phyloP scores from a whole-genome alignment of 768 basidiomycete species.

The Boletus subcaerulescens region DNA sequence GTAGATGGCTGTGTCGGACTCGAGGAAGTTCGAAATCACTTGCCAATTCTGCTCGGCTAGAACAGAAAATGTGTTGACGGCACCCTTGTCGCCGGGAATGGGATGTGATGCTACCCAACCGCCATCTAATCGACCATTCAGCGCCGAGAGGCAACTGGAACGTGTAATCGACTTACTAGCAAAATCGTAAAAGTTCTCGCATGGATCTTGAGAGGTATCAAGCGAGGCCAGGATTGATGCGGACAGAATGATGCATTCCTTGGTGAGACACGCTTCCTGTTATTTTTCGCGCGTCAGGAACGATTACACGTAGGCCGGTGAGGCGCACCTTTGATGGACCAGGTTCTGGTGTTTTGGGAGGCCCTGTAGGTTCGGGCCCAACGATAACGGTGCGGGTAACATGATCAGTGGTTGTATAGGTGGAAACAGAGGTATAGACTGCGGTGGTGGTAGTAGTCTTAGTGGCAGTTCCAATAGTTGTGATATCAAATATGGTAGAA shows the following conservation, averaged over 20 bases:
- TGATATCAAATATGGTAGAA: slow-evolving; percentile 32
- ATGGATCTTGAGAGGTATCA: slow-evolving; percentile 84
- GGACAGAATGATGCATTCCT: slow-evolving; percentile 80
- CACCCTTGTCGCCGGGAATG: slow-evolving; percentile 81
- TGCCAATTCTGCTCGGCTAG: slow-evolving; percentile 75
- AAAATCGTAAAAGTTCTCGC: slow-evolving; percentile 92
- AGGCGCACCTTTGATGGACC: slow-evolving; percentile 49
- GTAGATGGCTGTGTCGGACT: slow-evolving; percentile 39
- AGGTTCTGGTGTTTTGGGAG: slow-evolving; percentile 54
- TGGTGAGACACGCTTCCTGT: slow-evolving; percentile 68
- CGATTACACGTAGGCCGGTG: background rate
- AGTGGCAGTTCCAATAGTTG: slow-evolving; percentile 42
- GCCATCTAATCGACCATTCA: slow-evolving; percentile 51
- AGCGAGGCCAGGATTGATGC: slow-evolving; percentile 78
- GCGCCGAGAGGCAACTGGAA: background rate
- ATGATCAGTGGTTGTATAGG: slow-evolving; percentile 37
- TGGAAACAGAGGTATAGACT: slow-evolving; percentile 36
- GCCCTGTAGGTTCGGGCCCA: slow-evolving; percentile 39
- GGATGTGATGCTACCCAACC: slow-evolving; percentile 85
- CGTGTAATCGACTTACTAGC: slow-evolving; percentile 60
- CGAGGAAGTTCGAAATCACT: slow-evolving; percentile 70
- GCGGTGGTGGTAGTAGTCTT: slow-evolving; percentile 37
- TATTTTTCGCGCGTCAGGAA: slow-evolving; percentile 6
- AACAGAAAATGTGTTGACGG: slow-evolving; percentile 67
- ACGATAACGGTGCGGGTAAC: slow-evolving; percentile 41